Conservation (phyloP, 352 stramenopile genomes). For the Nothophytophthora sp. region DNA sequence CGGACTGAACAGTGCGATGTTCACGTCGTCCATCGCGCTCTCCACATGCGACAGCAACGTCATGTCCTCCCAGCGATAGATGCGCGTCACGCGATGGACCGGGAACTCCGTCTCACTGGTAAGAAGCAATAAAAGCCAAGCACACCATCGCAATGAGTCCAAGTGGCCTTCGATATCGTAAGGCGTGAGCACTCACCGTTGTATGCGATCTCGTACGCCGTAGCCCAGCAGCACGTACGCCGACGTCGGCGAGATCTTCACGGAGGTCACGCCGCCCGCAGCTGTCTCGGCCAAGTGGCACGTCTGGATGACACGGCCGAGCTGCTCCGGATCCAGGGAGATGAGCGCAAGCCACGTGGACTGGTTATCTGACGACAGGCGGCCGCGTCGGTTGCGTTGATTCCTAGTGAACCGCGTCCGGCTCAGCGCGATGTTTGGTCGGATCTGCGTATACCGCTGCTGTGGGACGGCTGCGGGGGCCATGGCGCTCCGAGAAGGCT, state of each 20-base stretch:
- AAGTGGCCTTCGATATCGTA: not conserved
- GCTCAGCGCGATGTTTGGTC: constrained; percentile 84
- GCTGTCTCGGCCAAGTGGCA: constrained; percentile 79
- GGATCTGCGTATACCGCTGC: constrained; percentile 81
- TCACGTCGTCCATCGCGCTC: constrained; percentile 96
- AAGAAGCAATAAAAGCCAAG: constrained; percentile 7
- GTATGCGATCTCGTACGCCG: constrained; percentile 81
- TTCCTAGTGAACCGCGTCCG: constrained; percentile 75
- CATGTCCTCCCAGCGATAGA: constrained; percentile 92
- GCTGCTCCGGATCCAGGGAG: constrained; percentile 75
- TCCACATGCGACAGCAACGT: constrained; percentile 83
- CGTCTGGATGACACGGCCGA: constrained; percentile 82
- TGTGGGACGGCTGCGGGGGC: constrained; percentile 31
- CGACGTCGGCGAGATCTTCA: constrained; percentile 89
- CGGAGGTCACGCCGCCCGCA: constrained; percentile 85
- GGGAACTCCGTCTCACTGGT: constrained; percentile 78
- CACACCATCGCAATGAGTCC: not conserved
- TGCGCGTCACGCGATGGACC: constrained; percentile 83
- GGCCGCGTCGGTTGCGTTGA: constrained; percentile 69
- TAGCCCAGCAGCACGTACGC: constrained; percentile 88
- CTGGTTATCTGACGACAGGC: constrained; percentile 79
- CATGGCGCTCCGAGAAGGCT: constrained; percentile 23
- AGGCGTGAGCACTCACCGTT: constrained; percentile 43
- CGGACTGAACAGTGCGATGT: constrained; percentile 98
- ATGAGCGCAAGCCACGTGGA: constrained; percentile 87